These are phyloP conservation scores for Cairneyella variabilis DNA, from an alignment of 495 filamentous ascomycete genomes.

Conservation along the genomic window DNA sequence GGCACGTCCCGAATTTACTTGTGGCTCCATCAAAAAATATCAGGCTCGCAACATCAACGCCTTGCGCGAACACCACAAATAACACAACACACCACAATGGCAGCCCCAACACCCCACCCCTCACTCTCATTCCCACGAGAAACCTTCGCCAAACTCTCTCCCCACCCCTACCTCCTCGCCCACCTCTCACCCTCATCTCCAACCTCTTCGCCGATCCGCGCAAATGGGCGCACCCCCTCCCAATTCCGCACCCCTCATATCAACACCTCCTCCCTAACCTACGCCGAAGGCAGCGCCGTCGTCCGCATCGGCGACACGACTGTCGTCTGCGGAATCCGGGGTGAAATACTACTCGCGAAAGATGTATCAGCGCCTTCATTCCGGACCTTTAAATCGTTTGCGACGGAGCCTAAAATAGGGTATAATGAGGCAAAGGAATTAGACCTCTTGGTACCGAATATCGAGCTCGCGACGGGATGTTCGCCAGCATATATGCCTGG, in stretches of 20 bases:
- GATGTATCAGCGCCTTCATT: slow-evolving; percentile 68
- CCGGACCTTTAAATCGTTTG: slow-evolving; percentile 33
- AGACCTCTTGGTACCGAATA: slow-evolving; percentile 83
- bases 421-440: slow-evolving; percentile 54
- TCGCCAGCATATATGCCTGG: slow-evolving; percentile 81
- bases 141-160: slow-evolving; percentile 86
- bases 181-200: slow-evolving; percentile 64
- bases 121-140: slow-evolving; percentile 68
- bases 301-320: slow-evolving; percentile 86
- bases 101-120: slow-evolving; percentile 29
- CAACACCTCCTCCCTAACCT: slow-evolving; percentile 76
- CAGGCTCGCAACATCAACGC: slow-evolving; percentile 4
- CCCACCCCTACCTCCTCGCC: slow-evolving; percentile 82
- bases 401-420: slow-evolving; percentile 35
- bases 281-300: slow-evolving; percentile 84
- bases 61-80: background rate
- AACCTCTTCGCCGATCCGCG: slow-evolving; percentile 56
- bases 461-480: slow-evolving; percentile 86
- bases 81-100: slow-evolving; percentile 10
- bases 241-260: slow-evolving; percentile 65
- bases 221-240: slow-evolving; percentile 70
- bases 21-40: slow-evolving; percentile 11
- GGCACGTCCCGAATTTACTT: slow-evolving; percentile 7
- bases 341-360: slow-evolving; percentile 71
- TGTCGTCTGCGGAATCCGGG: slow-evolving; percentile 86